Percentiles rank a stretch among this genome's conserved stretches.
Conservation (phyloP, 2,329 filamentous ascomycete genomes). For the Microdochium bolleyi region DNA sequence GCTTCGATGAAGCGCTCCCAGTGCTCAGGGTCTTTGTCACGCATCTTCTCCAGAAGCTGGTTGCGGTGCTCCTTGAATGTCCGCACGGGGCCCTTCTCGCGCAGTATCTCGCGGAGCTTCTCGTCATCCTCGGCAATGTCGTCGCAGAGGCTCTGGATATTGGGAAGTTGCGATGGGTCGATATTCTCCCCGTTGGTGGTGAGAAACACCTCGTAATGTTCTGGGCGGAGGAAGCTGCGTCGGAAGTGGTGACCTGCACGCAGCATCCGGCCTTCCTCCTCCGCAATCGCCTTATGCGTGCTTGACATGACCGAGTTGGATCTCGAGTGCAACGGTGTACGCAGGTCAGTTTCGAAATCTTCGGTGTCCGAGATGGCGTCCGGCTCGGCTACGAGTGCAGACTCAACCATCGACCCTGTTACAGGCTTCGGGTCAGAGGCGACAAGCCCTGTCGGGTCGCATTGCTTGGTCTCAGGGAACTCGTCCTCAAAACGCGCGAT, state of each 20-base stretch:
- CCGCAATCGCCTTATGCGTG: conserved; percentile 41
- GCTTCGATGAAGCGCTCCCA: conserved; percentile 56
- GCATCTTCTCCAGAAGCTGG: conserved; percentile 37
- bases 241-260: conserved; percentile 51
- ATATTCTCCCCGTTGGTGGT: conserved; percentile 39
- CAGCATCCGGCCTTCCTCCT: conserved; percentile 49
- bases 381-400: conserved; percentile 25
- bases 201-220: conserved; percentile 41
- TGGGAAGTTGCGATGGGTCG: conserved; percentile 39
- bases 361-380: conserved; percentile 36
- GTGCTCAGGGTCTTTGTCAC: conserved; percentile 57
- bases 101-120: conserved; percentile 42
- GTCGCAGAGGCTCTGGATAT: conserved; percentile 56
- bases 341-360: conserved; percentile 35
- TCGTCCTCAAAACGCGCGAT: conserved; percentile 95
- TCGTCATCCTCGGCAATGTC: conserved; percentile 56
- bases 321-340: conserved; percentile 34
- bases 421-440: conserved; percentile 13
- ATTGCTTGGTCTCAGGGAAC: conserved; percentile 75
- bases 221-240: conserved; percentile 39
- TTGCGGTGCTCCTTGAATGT: conserved; percentile 53
- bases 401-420: conserved; percentile 11
- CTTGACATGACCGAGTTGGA: conserved; percentile 43
- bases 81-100: conserved; percentile 50
- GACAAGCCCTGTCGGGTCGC: conserved; percentile 17